Evolutionary conservation across 1,284 basidiomycete genomes (phyloP), one percentile per base, ranked within the genome.

Genomic region (Cystobasidiaceae sp.): DNA sequence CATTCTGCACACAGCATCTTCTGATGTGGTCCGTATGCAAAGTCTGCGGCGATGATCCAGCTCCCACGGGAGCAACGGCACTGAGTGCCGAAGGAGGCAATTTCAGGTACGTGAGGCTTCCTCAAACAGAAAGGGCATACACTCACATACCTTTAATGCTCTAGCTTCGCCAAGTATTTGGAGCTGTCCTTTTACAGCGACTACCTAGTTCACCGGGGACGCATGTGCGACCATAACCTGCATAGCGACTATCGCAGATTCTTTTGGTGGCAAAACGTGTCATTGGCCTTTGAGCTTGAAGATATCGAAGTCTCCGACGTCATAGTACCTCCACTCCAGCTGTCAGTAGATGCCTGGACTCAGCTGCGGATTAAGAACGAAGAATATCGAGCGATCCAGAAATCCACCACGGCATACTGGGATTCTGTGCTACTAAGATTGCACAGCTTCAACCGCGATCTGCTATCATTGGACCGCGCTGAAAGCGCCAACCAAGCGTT

Each of bases 21-120:
- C 89, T 90, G 49, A 94, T 92, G 9, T 97, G 92, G 91, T 92
- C 88, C 75, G 87, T 87, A 50, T 97, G 93, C 78, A 84, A 88
- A 45, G 78, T 87, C 9, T 94, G 92, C 74, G 54, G n/a, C n/a
- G n/a, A n/a, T n/a, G n/a, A n/a, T n/a, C n/a, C n/a, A 56, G 41
- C 34, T 56, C 27, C 41, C 25, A 85, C 85, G 5, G 84, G 82
- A 3, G 85, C 86, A 3, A 93, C 61, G 4, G 44, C 55, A 25
- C 48, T 68, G 41, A 65, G 52, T 56, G 56, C 59, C 7, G 54
- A 64, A 75, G 92, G 93, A 78, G 90, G 92, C 77, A 79, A 67
- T 6, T 67, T 70, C 63, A 77, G 92, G n/a, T n/a, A n/a, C n/a
- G n/a, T n/a, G n/a, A n/a, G n/a, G n/a, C n/a, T n/a, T n/a, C n/a